These are phyloP conservation scores for Allium fistulosum DNA, from an alignment of 106 monocot species.

Conservation along the genomic window DNA sequence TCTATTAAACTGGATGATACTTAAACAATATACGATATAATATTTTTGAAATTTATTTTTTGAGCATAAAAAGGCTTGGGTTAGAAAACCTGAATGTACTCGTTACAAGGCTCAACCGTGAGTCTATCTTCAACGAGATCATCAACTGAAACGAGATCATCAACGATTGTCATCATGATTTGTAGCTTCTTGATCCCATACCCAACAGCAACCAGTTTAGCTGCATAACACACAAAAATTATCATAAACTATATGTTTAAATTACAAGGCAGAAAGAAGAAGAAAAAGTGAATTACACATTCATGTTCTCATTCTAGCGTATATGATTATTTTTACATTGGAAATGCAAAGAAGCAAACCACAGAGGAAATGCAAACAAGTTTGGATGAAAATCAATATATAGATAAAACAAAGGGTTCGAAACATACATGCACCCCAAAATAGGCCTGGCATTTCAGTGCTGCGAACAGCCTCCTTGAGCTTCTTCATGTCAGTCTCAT, in stretches of 20 bases:
- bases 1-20: no score
- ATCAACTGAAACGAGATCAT: slow-evolving; percentile 82
- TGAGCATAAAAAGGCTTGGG: no score
- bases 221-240: slow-evolving; percentile 16
- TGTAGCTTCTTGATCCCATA: slow-evolving; percentile 78
- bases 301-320: no score
- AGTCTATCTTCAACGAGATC: slow-evolving; percentile 61
- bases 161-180: slow-evolving; percentile 80
- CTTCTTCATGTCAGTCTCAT: slow-evolving; percentile 96
- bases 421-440: slow-evolving; percentile 65
- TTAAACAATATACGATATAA: no score
- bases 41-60: no score
- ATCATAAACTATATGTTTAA: no score
- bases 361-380: background rate
- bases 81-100: slow-evolving; percentile 71
- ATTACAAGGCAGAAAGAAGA: no score
- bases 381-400: no score
- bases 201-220: slow-evolving; percentile 53
- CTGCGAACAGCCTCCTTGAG: slow-evolving; percentile 57
- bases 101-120: slow-evolving; percentile 63
- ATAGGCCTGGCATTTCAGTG: slow-evolving; percentile 46
- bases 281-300: background rate
- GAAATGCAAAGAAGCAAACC: background rate
- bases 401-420: no score
- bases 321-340: no score